These are phyloP conservation scores for Irpex rosettiformis DNA, from an alignment of 1,284 basidiomycete species.

Conservation along the genomic window DNA sequence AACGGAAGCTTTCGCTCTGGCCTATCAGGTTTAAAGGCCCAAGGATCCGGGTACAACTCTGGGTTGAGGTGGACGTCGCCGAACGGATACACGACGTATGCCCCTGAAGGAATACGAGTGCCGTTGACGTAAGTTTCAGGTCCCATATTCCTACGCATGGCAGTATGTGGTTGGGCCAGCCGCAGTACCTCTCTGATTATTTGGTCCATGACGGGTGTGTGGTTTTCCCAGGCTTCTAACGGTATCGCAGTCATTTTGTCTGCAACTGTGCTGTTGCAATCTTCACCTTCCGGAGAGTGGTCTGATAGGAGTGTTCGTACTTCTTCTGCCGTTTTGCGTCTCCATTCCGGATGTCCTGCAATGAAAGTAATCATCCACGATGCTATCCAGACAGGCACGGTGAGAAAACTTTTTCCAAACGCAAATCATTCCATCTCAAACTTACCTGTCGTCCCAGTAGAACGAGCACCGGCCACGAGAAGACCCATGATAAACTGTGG, in stretches of 20 bases:
- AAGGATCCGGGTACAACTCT: conserved; percentile 66
- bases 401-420: conserved; percentile 15
- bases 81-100: conserved; percentile 74
- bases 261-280: conserved; percentile 34
- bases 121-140: conserved; percentile 59
- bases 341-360: conserved; percentile 61
- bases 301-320: conserved; percentile 58
- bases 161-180: conserved; percentile 71
- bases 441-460: conserved; percentile 67
- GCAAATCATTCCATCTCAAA: conserved; percentile 2
- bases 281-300: conserved; percentile 29
- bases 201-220: conserved; percentile 64
- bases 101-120: conserved; percentile 61
- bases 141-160: conserved; percentile 73
- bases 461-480: conserved; percentile 69
- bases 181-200: conserved; percentile 72
- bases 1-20: conserved; percentile 47
- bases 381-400: conserved; percentile 33
- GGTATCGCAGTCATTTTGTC: conserved; percentile 54
- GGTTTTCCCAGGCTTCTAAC: conserved; percentile 63
- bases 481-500: conserved; percentile 74
- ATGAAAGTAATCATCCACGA: conserved; percentile 72
- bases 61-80: conserved; percentile 72
- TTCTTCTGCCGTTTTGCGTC: conserved; percentile 50
- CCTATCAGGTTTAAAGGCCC: conserved; percentile 66